These are phyloP conservation scores for Passiflora organensis DNA, from an alignment of 345 rosid species.

Conservation along the genomic window DNA sequence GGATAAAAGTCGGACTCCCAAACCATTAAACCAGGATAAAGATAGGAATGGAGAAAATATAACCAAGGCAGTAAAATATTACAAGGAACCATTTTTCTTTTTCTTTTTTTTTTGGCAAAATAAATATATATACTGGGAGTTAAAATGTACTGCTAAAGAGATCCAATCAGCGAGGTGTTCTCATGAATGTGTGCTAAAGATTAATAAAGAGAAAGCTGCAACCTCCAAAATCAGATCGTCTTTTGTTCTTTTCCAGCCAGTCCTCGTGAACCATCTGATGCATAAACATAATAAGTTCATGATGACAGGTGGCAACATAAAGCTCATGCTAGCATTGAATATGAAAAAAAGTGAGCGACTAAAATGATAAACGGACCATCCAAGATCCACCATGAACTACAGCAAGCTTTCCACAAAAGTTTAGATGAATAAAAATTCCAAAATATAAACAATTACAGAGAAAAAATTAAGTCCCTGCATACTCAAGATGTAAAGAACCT, in stretches of 20 bases:
- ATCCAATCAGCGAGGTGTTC: background rate
- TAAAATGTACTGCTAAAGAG: background rate
- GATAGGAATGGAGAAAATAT: background rate
- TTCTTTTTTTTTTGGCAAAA: background rate
- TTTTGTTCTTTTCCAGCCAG: constrained; percentile 91
- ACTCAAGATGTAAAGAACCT: too few relatives aligned
- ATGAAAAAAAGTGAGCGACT: too few relatives aligned
- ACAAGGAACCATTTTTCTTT: background rate
- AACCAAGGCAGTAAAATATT: too few relatives aligned
- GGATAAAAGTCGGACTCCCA: too few relatives aligned
- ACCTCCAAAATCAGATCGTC: constrained; percentile 77
- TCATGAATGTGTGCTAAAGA: background rate
- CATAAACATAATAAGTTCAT: constrained; percentile 10
- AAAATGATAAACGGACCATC: too few relatives aligned
- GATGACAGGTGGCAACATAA: too few relatives aligned
- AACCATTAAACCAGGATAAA: background rate
- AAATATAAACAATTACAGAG: too few relatives aligned
- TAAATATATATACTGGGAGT: background rate
- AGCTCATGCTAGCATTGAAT: too few relatives aligned
- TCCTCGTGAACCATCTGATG: constrained; percentile 74
- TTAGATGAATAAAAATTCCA: too few relatives aligned
- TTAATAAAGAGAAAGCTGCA: constrained; percentile 11
- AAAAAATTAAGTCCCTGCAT: too few relatives aligned
- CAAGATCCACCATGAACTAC: too few relatives aligned
- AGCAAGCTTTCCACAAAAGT: too few relatives aligned